Evolutionary conservation across 2,329 filamentous ascomycete species (phyloP).

Genomic region (Diaporthe citrichinensis): DNA sequence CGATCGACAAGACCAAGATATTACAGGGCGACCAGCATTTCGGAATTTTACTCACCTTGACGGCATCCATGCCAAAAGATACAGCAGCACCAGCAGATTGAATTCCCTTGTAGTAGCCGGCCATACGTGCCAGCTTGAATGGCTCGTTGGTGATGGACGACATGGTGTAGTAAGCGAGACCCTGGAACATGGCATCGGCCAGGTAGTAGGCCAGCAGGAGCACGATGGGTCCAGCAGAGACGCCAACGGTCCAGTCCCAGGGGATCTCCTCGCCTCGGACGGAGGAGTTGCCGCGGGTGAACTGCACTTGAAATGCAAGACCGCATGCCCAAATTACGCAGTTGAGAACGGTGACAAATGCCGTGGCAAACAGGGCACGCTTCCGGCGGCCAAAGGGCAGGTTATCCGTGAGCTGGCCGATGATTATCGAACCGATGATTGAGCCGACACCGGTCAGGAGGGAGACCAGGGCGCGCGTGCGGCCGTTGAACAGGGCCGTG

Average conservation of each 20-base stretch:
- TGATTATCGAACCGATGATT: slow-evolving; percentile 77
- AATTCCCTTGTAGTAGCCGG: slow-evolving; percentile 86
- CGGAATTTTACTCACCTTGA: slow-evolving; percentile 45
- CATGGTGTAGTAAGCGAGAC: slow-evolving; percentile 80
- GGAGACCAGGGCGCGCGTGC: slow-evolving; percentile 81
- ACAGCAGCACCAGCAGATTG: slow-evolving; percentile 81
- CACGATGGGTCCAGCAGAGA: slow-evolving; percentile 46
- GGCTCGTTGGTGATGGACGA: slow-evolving; percentile 81
- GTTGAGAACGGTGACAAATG: slow-evolving; percentile 71
- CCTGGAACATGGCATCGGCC: slow-evolving; percentile 54
- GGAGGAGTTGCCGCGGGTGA: slow-evolving; percentile 48
- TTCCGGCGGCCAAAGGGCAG: slow-evolving; percentile 67
- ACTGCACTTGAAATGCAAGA: slow-evolving; percentile 75
- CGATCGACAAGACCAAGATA: not conserved
- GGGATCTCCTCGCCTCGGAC: slow-evolving; percentile 44
- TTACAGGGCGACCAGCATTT: not conserved
- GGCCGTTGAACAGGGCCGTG: slow-evolving; percentile 77
- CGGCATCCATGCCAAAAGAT: slow-evolving; percentile 53
- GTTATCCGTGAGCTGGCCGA: slow-evolving; percentile 75
- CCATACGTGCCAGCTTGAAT: slow-evolving; percentile 81
- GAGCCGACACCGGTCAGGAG: slow-evolving; percentile 80
- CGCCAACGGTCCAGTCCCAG: slow-evolving; percentile 47
- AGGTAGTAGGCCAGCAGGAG: slow-evolving; percentile 48
- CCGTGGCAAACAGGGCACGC: slow-evolving; percentile 72
- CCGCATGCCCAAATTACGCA: slow-evolving; percentile 79